Percentiles rank a stretch among this genome's conserved stretches.
Evolutionary conservation across 2,329 filamentous ascomycete species (phyloP).

Genomic region (Verticillium isaacii): DNA sequence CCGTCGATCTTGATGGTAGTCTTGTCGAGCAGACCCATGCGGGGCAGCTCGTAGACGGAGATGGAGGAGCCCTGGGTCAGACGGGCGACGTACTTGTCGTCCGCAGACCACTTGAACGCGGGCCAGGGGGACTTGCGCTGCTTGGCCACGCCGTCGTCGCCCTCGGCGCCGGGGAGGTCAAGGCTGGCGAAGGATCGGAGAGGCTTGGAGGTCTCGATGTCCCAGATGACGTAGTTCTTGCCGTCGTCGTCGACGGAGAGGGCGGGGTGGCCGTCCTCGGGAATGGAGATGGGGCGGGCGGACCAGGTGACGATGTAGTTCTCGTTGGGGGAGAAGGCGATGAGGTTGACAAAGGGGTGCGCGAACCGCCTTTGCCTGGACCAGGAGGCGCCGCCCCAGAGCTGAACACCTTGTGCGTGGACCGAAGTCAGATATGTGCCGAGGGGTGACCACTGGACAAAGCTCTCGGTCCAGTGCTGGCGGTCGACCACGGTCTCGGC

Average conservation of each 20-base stretch:
- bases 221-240: conserved; percentile 99
- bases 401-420: conserved; percentile 91
- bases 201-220: conserved; percentile 82
- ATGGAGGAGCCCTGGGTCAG: conserved; percentile 86
- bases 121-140: conserved; percentile 92
- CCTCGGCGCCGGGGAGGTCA: conserved; percentile 59
- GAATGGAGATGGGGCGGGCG: conserved; percentile 84
- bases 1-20: conserved; percentile 93
- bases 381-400: conserved; percentile 93
- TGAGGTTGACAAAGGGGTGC: conserved; percentile 90
- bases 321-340: conserved; percentile 92
- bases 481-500: conserved; percentile 89
- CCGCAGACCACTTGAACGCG: conserved; percentile 98
- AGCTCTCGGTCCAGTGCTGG: conserved; percentile 95
- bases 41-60: conserved; percentile 82
- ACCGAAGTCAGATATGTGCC: conserved; percentile 94
- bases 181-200: conserved; percentile 91
- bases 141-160: conserved; percentile 58
- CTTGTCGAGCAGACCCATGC: conserved; percentile 88
- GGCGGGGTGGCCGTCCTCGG: conserved; percentile 79
- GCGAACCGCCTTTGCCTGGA: conserved; percentile 87
- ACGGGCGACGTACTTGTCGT: conserved; percentile 94
- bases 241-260: conserved; percentile 90
- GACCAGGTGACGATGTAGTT: conserved; percentile 97
- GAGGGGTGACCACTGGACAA: conserved; percentile 95